Conservation (phyloP, 306 rosid genomes). For the Trifolium dubium region DNA sequence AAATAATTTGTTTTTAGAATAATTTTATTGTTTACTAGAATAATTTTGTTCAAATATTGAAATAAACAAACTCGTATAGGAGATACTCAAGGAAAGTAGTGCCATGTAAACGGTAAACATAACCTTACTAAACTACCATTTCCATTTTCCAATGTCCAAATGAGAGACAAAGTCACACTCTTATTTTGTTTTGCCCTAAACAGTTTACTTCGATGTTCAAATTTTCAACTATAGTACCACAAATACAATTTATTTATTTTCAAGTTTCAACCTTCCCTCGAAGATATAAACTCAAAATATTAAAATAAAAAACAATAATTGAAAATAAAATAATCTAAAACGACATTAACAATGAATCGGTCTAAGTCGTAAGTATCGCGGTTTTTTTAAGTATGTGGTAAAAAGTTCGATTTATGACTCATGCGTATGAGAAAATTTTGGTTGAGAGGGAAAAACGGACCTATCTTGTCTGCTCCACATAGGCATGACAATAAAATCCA, state of each 20-base stretch:
- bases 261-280: slow-evolving; percentile 3
- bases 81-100: slow-evolving; percentile 4
- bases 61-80: background rate
- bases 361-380: too few species aligned
- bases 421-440: too few species aligned
- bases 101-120: background rate
- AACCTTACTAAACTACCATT: background rate
- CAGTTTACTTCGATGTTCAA: background rate
- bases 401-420: too few species aligned
- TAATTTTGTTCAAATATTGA: too few species aligned
- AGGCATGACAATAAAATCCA: too few species aligned
- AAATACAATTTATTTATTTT: background rate
- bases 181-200: background rate
- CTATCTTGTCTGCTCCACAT: too few species aligned
- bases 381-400: too few species aligned
- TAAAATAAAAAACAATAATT: background rate
- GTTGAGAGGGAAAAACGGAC: too few species aligned
- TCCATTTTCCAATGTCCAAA: slow-evolving; percentile 1
- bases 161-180: background rate
- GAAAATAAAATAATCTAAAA: background rate
- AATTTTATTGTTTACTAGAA: too few species aligned
- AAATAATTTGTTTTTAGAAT: too few species aligned
- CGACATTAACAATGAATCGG: too few species aligned
- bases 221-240: background rate
- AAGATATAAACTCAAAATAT: background rate